A percentile compares a stretch with the other conserved stretches of the same genome.
phyloP scores from a whole-genome alignment of 2,329 filamentous ascomycete species.

The Metarhizium robertsii region DNA sequence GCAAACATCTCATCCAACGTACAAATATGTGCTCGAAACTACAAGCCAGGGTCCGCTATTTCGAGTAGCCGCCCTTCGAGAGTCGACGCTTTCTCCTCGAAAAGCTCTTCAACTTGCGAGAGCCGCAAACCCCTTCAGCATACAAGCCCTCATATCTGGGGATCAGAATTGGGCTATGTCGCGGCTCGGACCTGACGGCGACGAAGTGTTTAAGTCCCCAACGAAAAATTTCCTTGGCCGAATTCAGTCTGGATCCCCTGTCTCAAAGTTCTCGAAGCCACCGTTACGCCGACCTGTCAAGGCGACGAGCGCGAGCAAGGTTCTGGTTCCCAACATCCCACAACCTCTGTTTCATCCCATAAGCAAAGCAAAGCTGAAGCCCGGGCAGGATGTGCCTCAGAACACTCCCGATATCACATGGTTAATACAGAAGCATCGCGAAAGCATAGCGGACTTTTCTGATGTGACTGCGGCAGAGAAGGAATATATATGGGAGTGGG shows the following conservation, averaged over 20 bases:
- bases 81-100: slow-evolving; percentile 18
- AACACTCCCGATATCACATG: slow-evolving; percentile 38
- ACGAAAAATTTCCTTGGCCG: slow-evolving; percentile 13
- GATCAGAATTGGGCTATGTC: slow-evolving; percentile 37
- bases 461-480: slow-evolving; percentile 45
- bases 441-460: slow-evolving; percentile 47
- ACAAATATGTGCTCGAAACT: slow-evolving; percentile 29
- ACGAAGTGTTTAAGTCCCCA: slow-evolving; percentile 17
- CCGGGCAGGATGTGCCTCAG: slow-evolving; percentile 37
- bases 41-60: slow-evolving; percentile 29
- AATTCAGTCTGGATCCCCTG: slow-evolving; percentile 16
- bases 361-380: slow-evolving; percentile 41
- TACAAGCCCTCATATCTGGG: slow-evolving; percentile 33
- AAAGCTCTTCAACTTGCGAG: slow-evolving; percentile 33
- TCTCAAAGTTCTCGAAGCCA: slow-evolving; percentile 8
- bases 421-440: slow-evolving; percentile 50
- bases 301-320: slow-evolving; percentile 15
- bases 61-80: slow-evolving; percentile 24
- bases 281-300: slow-evolving; percentile 7
- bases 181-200: slow-evolving; percentile 27
- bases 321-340: slow-evolving; percentile 38
- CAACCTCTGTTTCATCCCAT: slow-evolving; percentile 48
- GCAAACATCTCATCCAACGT: slow-evolving; percentile 33
- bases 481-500: slow-evolving; percentile 51
- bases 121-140: slow-evolving; percentile 32